Base-by-base conservation (phyloP, 345 rosid genomes). In the Xanthoceras sorbifolium region DNA sequence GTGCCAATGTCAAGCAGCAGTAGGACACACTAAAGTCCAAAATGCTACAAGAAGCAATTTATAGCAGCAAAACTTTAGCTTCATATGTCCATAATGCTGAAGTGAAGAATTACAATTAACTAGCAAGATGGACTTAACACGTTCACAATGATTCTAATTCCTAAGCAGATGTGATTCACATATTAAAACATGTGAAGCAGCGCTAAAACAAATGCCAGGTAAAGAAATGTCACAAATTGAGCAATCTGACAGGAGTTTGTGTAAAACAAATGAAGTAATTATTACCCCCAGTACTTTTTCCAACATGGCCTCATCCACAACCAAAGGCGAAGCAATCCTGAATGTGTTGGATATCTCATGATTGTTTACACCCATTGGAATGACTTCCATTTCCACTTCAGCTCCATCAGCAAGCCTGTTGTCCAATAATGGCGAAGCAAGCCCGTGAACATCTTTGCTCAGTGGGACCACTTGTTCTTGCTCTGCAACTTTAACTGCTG, bases 321-420 rank as follows among this genome's bases (percentile, higher is more conserved):
- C 88, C 85, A 96, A 73, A 82, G 91, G 80, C 34, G 97, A 90
- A 72, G 91, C 79, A 63, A 88, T 84, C 80, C 80, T 88, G 86
- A 91, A 93, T 57, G 97, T 77, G 77, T 79, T 79, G 57, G 97
- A 81, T 72, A 96, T 84, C 78, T 90, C 98, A 82, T 92, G 94
- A 81, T 79, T 90, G 85, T 80, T 91, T 82, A 85, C 94, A 80
- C 88, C 93, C 86, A 96, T 90, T 34, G 97, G 95, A 81, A 96
- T 91, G 80, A 96, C 90, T 88, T 96, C 99, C 98, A 96, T 93
- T 86, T 93, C 99, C 84, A 96, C 90, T 82, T 96, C 99, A 65
- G 86, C 93, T 76, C 94, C 99, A 80, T 90, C 97, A 42, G 97
- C 91, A 82, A 93, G 87, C 82, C 95, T 86, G 83, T 86, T 90